These are phyloP conservation scores for Elsinoe necatrix DNA, from an alignment of 2,329 filamentous ascomycete genomes.

Conservation along the genomic window DNA sequence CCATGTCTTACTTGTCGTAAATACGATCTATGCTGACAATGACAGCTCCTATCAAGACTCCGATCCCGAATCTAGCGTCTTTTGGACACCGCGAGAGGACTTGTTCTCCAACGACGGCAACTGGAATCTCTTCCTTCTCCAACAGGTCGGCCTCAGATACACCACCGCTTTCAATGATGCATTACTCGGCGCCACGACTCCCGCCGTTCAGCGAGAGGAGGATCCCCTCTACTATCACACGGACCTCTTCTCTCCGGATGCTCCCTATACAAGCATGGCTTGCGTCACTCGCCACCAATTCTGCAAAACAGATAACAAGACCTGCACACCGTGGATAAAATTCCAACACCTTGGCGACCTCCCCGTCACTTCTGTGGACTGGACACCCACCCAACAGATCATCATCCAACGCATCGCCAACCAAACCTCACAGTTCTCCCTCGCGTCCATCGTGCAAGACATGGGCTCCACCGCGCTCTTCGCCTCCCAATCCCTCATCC, in stretches of 20 bases:
- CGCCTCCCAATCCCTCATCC: constrained; percentile 5
- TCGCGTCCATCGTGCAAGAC: constrained; percentile 12
- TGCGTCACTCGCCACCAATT: constrained; percentile 12
- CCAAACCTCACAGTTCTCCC: constrained; percentile 13
- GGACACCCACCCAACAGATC: constrained; percentile 4
- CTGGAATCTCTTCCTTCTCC: constrained; percentile 14
- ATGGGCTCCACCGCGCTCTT: constrained; percentile 6
- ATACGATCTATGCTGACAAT: background rate
- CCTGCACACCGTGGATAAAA: constrained; percentile 5
- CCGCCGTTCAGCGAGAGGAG: background rate
- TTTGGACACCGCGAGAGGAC: background rate
- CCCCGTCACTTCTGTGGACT: background rate
- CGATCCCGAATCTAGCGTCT: constrained; percentile 3
- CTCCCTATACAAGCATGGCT: constrained; percentile 1
- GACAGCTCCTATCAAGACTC: constrained; percentile 6
- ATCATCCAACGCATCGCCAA: constrained; percentile 13
- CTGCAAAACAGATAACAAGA: background rate
- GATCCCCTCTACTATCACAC: constrained; percentile 9
- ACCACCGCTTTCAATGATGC: background rate
- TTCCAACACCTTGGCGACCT: background rate
- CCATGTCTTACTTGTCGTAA: background rate
- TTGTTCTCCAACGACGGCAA: constrained; percentile 4
- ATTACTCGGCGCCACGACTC: background rate
- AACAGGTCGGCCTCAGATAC: constrained; percentile 9
- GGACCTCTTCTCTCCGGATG: background rate